Percentiles rank a stretch among this genome's conserved stretches.
Evolutionary conservation across 2,329 filamentous ascomycete species (phyloP).

Genomic region (Aureobasidium sp.): DNA sequence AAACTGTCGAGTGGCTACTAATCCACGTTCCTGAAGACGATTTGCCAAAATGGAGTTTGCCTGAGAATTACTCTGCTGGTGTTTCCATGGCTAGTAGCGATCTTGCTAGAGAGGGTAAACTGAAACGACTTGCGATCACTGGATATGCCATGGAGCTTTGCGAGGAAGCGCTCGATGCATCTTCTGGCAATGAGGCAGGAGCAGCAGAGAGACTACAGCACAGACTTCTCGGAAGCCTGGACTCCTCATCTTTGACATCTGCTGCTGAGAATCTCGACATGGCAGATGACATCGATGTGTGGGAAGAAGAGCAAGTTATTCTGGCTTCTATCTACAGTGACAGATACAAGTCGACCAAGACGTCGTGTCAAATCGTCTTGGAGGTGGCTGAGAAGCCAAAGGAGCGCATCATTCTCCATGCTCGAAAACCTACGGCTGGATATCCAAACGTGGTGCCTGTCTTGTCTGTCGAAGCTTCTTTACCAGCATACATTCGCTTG

Average conservation of each 20-base stretch:
- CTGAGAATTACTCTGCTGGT: slow-evolving; percentile 84
- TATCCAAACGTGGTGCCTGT: slow-evolving; percentile 67
- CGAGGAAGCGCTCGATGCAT: slow-evolving; percentile 64
- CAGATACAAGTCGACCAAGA: slow-evolving; percentile 47
- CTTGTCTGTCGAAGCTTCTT: slow-evolving; percentile 56
- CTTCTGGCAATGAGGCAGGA: slow-evolving; percentile 61
- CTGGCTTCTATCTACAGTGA: slow-evolving; percentile 82
- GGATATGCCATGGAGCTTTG: slow-evolving; percentile 85
- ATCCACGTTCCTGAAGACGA: slow-evolving; percentile 97
- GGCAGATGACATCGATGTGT: slow-evolving; percentile 43
- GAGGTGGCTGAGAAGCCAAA: slow-evolving; percentile 40
- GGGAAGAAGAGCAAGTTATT: slow-evolving; percentile 78
- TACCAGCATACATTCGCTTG: slow-evolving; percentile 89
- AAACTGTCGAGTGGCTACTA: slow-evolving; percentile 89
- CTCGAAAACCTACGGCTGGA: slow-evolving; percentile 57
- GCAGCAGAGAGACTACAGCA: slow-evolving; percentile 75
- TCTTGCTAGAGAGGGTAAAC: slow-evolving; percentile 68
- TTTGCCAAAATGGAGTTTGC: slow-evolving; percentile 83
- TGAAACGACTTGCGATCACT: slow-evolving; percentile 71
- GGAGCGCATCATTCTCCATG: slow-evolving; percentile 48
- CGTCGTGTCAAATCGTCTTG: slow-evolving; percentile 60
- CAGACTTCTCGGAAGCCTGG: slow-evolving; percentile 44
- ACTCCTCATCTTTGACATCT: slow-evolving; percentile 17
- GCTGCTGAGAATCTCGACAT: slow-evolving; percentile 36
- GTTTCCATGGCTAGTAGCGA: slow-evolving; percentile 79